Percentiles rank a stretch among this genome's conserved stretches.
Evolutionary conservation across 2,329 filamentous ascomycete genomes (phyloP).

Genomic region (Colletotrichum sansevieriae): DNA sequence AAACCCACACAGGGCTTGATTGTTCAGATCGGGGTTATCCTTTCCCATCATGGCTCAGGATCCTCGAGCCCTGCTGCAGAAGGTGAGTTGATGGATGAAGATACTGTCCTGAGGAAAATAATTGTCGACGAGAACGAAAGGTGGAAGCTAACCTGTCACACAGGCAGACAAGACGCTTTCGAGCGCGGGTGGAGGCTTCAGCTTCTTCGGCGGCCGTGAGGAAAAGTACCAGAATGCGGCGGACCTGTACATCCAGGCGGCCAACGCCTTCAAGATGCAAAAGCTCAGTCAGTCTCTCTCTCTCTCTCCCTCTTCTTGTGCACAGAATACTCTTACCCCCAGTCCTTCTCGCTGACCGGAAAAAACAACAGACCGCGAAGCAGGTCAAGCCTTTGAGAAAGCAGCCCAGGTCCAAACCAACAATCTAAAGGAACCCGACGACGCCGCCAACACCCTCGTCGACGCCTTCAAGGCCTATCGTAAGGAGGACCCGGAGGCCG

Average conservation of each 20-base stretch:
- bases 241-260: constrained; percentile 88
- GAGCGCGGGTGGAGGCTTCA: constrained; percentile 84
- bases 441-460: constrained; percentile 87
- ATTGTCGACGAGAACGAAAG: constrained; percentile 24
- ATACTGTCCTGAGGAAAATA: not conserved
- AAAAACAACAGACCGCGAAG: constrained; percentile 76
- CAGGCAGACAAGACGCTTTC: constrained; percentile 89
- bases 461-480: constrained; percentile 97
- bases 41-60: constrained; percentile 76
- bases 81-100: constrained; percentile 63
- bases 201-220: constrained; percentile 86
- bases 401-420: constrained; percentile 84
- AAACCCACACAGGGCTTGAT: not conserved
- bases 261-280: constrained; percentile 91
- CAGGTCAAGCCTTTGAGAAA: constrained; percentile 87
- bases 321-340: not conserved
- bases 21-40: constrained; percentile 3
- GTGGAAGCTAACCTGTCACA: constrained; percentile 13
- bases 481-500: constrained; percentile 86
- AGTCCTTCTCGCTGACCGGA: not conserved
- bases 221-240: constrained; percentile 93
- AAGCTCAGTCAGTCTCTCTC: constrained; percentile 74
- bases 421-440: constrained; percentile 90
- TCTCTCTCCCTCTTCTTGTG: too few relatives aligned
- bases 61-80: constrained; percentile 82